Percentiles rank a stretch among this genome's conserved stretches.
phyloP scores from a whole-genome alignment of 78 protist genomes.

The Acrasis kona region DNA sequence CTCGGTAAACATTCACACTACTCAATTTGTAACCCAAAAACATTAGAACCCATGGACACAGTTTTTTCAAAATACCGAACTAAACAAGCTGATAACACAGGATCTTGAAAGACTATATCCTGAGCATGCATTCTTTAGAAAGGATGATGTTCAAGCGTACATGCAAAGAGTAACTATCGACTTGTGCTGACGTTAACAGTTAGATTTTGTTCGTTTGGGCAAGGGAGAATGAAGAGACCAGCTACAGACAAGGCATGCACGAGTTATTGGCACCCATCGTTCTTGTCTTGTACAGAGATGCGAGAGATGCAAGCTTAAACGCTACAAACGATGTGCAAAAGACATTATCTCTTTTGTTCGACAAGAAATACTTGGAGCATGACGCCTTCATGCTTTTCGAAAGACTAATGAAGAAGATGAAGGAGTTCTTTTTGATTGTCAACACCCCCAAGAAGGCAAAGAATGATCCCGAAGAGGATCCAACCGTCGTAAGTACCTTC shows the following conservation, averaged over 20 bases:
- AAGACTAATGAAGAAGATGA: not conserved
- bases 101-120: not conserved
- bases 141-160: not conserved
- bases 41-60: not conserved
- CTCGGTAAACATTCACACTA: not conserved
- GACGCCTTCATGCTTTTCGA: not conserved
- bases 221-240: not conserved
- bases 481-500: too few relatives aligned
- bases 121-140: not conserved
- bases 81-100: not conserved
- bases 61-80: not conserved
- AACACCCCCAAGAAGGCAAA: not conserved
- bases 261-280: slow-evolving; percentile 2
- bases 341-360: not conserved
- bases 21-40: not conserved
- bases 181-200: too few relatives aligned
- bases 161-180: not conserved
- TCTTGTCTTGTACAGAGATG: not conserved
- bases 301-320: not conserved
- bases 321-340: not conserved
- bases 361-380: not conserved
- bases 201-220: slow-evolving; percentile 3
- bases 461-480: too few relatives aligned
- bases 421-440: not conserved
- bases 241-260: slow-evolving; percentile 31